A percentile compares a stretch with the other conserved stretches of the same genome.
Conservation (phyloP, 208 protist genomes). For the Hexamita inflata region DNA sequence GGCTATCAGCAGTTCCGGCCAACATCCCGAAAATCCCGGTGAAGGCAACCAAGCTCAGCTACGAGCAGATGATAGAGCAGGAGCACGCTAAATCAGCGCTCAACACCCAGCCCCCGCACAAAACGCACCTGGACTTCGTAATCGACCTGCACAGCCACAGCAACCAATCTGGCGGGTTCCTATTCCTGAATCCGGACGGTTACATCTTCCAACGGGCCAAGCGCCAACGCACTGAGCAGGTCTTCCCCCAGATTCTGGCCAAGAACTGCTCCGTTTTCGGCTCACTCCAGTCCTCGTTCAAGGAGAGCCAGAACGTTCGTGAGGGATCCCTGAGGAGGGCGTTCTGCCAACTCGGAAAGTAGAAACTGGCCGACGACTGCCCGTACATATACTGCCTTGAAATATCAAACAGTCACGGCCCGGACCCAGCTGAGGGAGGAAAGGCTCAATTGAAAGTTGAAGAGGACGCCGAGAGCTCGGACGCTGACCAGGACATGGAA, state of each 20-base stretch:
- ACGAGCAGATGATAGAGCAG: too few relatives aligned
- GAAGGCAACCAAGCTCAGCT: too few relatives aligned
- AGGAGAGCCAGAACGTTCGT: neutral
- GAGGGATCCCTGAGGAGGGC: slow-evolving; percentile 6
- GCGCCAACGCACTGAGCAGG: neutral
- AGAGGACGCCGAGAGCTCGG: neutral
- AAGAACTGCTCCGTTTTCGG: neutral
- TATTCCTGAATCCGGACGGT: slow-evolving; percentile 17
- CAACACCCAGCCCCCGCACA: too few relatives aligned
- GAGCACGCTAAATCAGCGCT: too few relatives aligned
- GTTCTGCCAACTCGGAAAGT: neutral
- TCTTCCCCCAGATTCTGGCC: slow-evolving; percentile 4
- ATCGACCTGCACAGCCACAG: slow-evolving; percentile 18
- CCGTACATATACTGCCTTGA: slow-evolving; percentile 21
- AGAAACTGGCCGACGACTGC: neutral
- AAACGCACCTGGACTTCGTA: slow-evolving; percentile 14
- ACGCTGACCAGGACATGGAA: neutral
- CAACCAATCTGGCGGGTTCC: neutral
- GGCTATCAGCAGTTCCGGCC: too few relatives aligned
- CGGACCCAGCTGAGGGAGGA: neutral
- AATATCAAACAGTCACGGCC: slow-evolving; percentile 7
- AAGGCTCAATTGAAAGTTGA: neutral
- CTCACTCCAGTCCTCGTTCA: neutral
- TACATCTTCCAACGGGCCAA: neutral
- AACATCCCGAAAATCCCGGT: too few relatives aligned